These are phyloP conservation scores for Pestalotiopsis sp. DNA, from an alignment of 2,329 filamentous ascomycete genomes.

Conservation along the genomic window DNA sequence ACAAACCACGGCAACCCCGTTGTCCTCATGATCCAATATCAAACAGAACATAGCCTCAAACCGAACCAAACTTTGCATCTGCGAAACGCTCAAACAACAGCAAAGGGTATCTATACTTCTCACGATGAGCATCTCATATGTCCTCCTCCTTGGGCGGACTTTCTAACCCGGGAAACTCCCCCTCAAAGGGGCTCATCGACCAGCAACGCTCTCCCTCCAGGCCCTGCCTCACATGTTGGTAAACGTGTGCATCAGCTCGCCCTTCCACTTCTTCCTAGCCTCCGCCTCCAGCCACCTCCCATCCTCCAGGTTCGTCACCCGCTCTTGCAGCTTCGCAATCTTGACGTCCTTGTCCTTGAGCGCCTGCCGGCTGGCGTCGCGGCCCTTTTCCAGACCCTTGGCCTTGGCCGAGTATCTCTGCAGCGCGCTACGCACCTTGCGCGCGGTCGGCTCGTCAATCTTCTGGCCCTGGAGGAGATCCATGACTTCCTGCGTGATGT, in stretches of 20 bases:
- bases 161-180: too few relatives aligned
- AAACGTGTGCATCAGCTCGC: constrained; percentile 37
- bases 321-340: constrained; percentile 38
- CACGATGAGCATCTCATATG: too few relatives aligned
- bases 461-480: constrained; percentile 46
- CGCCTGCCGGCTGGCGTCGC: constrained; percentile 66
- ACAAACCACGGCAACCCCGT: too few relatives aligned
- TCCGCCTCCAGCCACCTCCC: constrained; percentile 32
- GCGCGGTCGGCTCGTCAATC: constrained; percentile 39
- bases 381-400: constrained; percentile 64
- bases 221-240: constrained; percentile 14
- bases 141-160: too few relatives aligned
- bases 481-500: constrained; percentile 52
- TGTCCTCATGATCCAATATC: too few relatives aligned
- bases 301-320: constrained; percentile 42
- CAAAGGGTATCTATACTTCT: too few relatives aligned
- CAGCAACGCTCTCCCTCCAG: too few relatives aligned
- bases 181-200: too few relatives aligned
- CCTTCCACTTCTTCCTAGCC: constrained; percentile 40
- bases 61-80: too few relatives aligned
- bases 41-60: too few relatives aligned
- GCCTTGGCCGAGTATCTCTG: constrained; percentile 58
- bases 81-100: too few relatives aligned
- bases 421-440: constrained; percentile 46
- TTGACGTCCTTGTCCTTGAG: constrained; percentile 63